phyloP scores from a whole-genome alignment of 2,329 filamentous ascomycete species.

The Fusarium sacchari region DNA sequence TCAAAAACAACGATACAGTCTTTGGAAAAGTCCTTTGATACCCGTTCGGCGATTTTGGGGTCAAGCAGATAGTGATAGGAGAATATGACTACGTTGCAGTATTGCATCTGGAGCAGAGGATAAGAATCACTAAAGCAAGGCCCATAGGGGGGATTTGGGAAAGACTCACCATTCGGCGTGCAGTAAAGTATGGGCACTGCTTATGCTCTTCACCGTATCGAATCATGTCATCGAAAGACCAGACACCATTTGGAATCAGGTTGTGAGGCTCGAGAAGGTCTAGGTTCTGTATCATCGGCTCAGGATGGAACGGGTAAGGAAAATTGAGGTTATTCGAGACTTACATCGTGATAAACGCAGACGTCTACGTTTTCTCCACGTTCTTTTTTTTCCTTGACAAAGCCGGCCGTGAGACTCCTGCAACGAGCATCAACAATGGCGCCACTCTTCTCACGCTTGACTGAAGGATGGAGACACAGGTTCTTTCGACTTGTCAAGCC shows the following conservation, averaged over 20 bases:
- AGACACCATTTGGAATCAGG: constrained; percentile 92
- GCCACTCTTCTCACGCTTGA: constrained; percentile 96
- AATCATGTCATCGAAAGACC: constrained; percentile 90
- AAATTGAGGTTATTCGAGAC: constrained; percentile 38
- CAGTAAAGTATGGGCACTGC: constrained; percentile 97
- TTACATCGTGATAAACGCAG: constrained; percentile 92
- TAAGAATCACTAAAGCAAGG: background rate
- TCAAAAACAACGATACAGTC: constrained; percentile 99
- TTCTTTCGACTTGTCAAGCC: constrained; percentile 98
- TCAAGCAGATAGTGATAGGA: constrained; percentile 98
- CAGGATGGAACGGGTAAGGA: background rate
- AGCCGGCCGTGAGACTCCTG: constrained; percentile 93
- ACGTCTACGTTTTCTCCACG: constrained; percentile 92
- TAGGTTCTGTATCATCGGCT: constrained; percentile 71
- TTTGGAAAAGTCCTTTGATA: constrained; percentile 95
- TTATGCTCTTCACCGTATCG: constrained; percentile 94
- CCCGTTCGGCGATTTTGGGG: constrained; percentile 95
- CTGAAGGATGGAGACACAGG: constrained; percentile 92
- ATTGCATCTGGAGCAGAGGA: constrained; percentile 77
- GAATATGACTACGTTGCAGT: constrained; percentile 99
- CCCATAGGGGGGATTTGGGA: background rate
- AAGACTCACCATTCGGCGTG: constrained; percentile 81
- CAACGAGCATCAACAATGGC: constrained; percentile 94
- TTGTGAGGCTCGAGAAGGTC: constrained; percentile 96
- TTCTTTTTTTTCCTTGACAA: constrained; percentile 97